Percentiles rank a stretch among this genome's conserved stretches.
These are phyloP conservation scores for Lumnitzera littorea DNA, from an alignment of 345 rosid genomes.

Conservation along the genomic window DNA sequence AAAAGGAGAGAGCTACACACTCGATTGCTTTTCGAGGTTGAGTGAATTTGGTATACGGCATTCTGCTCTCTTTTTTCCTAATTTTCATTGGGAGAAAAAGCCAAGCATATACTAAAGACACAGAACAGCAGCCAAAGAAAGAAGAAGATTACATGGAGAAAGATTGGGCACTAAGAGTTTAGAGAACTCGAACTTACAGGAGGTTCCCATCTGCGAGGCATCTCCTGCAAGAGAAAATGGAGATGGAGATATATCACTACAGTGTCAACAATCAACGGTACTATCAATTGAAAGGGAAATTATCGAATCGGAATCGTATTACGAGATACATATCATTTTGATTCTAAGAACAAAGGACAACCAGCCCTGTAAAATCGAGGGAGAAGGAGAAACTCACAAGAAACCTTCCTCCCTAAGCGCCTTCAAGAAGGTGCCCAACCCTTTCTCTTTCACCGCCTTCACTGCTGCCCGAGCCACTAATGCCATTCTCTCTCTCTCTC, in stretches of 20 bases:
- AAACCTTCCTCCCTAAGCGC: slow-evolving; percentile 75
- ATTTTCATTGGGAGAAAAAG: too few species aligned
- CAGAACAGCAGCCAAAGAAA: neutral
- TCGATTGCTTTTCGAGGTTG: too few species aligned
- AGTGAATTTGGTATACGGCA: too few species aligned
- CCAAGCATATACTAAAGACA: neutral
- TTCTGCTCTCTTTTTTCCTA: too few species aligned
- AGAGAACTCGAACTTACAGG: slow-evolving; percentile 42
- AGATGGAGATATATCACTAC: slow-evolving; percentile 16
- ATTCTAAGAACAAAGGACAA: neutral
- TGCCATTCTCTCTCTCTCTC: slow-evolving; percentile 46
- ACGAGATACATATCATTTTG: neutral
- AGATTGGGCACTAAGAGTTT: too few species aligned
- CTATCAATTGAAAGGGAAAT: neutral
- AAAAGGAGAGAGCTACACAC: too few species aligned
- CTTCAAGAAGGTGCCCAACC: slow-evolving; percentile 52
- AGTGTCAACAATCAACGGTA: neutral
- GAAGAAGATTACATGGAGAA: neutral
- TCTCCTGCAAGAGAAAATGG: slow-evolving; percentile 35
- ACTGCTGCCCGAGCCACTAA: slow-evolving; percentile 58
- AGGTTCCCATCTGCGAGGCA: slow-evolving; percentile 77
- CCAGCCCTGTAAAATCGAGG: neutral
- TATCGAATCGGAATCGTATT: neutral
- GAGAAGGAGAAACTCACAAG: slow-evolving; percentile 28
- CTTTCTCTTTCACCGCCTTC: slow-evolving; percentile 65